Evolutionary conservation across 2,329 filamentous ascomycete species (phyloP).

Genomic region (Aspergillus fischeri): DNA sequence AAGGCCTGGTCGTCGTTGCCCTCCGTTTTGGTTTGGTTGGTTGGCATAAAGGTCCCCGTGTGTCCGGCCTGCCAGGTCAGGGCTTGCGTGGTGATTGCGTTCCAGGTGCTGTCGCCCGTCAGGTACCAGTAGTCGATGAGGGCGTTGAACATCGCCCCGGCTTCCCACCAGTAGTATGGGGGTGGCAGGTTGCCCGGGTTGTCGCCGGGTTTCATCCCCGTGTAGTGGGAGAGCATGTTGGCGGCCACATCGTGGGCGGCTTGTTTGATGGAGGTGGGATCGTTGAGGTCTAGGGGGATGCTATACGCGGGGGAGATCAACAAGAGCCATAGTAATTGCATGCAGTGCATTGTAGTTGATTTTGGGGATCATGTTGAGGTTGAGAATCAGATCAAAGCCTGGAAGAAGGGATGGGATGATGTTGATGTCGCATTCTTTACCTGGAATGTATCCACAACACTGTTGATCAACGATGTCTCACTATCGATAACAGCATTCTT

Average conservation of each 20-base stretch:
- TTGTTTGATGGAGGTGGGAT: constrained; percentile 41
- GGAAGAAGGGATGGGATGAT: background rate
- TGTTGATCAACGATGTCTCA: background rate
- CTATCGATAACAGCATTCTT: background rate
- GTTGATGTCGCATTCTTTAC: background rate
- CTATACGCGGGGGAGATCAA: constrained; percentile 6
- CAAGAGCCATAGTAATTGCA: constrained; percentile 14
- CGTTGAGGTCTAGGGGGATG: constrained; percentile 9
- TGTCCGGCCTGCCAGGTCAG: constrained; percentile 37
- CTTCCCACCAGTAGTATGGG: constrained; percentile 47
- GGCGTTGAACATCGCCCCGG: constrained; percentile 40
- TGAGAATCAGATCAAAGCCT: background rate
- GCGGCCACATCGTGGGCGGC: constrained; percentile 43
- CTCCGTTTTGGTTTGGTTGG: constrained; percentile 40
- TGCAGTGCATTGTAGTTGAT: background rate
- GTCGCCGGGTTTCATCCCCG: constrained; percentile 44
- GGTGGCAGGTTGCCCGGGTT: constrained; percentile 48
- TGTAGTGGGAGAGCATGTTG: constrained; percentile 52
- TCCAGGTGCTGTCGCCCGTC: constrained; percentile 40
- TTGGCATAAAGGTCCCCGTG: constrained; percentile 38
- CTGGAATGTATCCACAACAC: background rate
- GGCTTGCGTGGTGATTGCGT: constrained; percentile 33
- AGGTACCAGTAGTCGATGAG: constrained; percentile 43
- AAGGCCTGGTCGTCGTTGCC: constrained; percentile 58
- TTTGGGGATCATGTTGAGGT: background rate